Conservation (phyloP, 805 yeast genomes). For the Phaffomyces antillensis region DNA sequence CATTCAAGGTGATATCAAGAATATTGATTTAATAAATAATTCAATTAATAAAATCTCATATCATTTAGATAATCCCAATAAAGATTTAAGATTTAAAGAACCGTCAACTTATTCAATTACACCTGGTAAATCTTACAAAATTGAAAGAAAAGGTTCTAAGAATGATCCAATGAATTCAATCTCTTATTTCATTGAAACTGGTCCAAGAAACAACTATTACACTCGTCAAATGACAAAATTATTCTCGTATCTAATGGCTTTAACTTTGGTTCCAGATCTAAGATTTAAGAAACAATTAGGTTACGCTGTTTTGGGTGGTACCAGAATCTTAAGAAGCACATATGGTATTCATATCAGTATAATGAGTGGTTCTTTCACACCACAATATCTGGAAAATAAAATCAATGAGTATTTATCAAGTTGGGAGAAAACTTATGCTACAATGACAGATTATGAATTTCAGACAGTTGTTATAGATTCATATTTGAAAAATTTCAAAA, state of each 20-base stretch:
- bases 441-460: constrained; percentile 31
- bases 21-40: constrained; percentile 18
- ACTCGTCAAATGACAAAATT: constrained; percentile 38
- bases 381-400: constrained; percentile 34
- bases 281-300: constrained; percentile 55
- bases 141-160: constrained; percentile 28
- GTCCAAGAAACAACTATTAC: constrained; percentile 31
- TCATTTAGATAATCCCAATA: constrained; percentile 16
- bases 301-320: constrained; percentile 53
- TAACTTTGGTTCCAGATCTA: constrained; percentile 38
- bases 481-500: constrained; percentile 26
- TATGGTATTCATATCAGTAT: constrained; percentile 53
- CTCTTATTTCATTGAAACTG: constrained; percentile 51
- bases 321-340: constrained; percentile 41
- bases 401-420: constrained; percentile 41
- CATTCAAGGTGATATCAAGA: constrained; percentile 42
- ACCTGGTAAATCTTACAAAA: constrained; percentile 29
- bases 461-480: constrained; percentile 26
- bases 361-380: constrained; percentile 42
- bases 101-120: constrained; percentile 35
- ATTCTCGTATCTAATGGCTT: constrained; percentile 38
- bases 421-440: constrained; percentile 30
- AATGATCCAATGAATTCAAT: constrained; percentile 48
- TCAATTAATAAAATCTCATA: constrained; percentile 22
- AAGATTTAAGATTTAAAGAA: constrained; percentile 5